Evolutionary conservation across 2,329 filamentous ascomycete species (phyloP).

Genomic region (Talaromyces sp.): DNA sequence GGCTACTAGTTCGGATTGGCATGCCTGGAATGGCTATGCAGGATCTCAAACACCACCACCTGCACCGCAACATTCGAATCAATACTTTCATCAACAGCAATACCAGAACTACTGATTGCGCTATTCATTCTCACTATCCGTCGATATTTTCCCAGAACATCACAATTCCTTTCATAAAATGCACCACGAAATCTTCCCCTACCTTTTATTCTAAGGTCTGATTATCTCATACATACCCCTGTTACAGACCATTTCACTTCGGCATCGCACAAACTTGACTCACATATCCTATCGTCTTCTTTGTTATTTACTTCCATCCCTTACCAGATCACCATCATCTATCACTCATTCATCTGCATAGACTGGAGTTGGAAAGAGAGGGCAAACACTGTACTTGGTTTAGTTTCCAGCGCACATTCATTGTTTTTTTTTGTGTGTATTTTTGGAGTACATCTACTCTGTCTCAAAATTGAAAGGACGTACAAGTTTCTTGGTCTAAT

Average conservation of each 20-base stretch:
- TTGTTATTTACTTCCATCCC: constrained; percentile 2
- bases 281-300: neutral
- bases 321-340: constrained; percentile 1
- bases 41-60: constrained; percentile 29
- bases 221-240: neutral
- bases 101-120: constrained; percentile 1
- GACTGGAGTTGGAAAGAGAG: constrained; percentile 1
- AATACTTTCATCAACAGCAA: constrained; percentile 20
- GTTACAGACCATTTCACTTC: neutral
- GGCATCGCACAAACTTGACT: neutral
- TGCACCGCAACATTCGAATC: constrained; percentile 28
- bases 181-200: neutral
- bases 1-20: constrained; percentile 25
- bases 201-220: neutral
- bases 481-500: neutral
- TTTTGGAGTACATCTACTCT: neutral
- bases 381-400: neutral
- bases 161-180: neutral
- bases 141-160: neutral
- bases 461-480: neutral
- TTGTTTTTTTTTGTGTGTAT: neutral
- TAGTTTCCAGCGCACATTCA: neutral
- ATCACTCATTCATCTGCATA: neutral
- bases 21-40: constrained; percentile 25
- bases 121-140: neutral